Evolutionary conservation across 331 rosid genomes (phyloP).

Genomic region (Stylosanthes scabra): DNA sequence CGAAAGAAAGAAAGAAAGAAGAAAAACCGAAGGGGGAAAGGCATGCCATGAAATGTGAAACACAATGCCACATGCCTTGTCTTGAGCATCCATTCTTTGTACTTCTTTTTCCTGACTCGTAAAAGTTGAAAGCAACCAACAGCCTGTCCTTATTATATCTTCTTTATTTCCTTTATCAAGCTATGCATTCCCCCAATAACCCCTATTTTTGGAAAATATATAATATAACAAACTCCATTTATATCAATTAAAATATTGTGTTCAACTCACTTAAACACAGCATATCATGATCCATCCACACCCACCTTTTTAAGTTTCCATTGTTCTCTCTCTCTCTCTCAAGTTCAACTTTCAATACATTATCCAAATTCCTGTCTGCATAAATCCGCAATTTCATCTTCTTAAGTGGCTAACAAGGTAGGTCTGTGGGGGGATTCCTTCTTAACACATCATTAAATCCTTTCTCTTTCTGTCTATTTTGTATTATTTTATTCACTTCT

Average conservation of each 20-base stretch:
- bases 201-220: conserved; percentile 46
- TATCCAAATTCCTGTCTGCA: conserved; percentile 43
- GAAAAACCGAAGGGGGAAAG: conserved; percentile 46
- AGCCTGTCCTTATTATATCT: conserved; percentile 61
- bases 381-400: conserved; percentile 49
- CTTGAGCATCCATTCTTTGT: conserved; percentile 72
- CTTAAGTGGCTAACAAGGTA: conserved; percentile 53
- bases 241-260: conserved; percentile 31
- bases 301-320: conserved; percentile 40
- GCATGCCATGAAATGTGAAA: conserved; percentile 90
- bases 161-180: conserved; percentile 38
- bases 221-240: not conserved
- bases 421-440: conserved; percentile 44
- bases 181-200: conserved; percentile 17
- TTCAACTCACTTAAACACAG: conserved; percentile 39
- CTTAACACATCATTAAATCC: conserved; percentile 35
- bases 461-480: conserved; percentile 8
- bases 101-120: conserved; percentile 59
- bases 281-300: conserved; percentile 33
- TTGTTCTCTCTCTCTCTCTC: conserved; percentile 21
- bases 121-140: conserved; percentile 82
- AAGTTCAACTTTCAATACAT: conserved; percentile 39
- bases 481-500: not conserved
- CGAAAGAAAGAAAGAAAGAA: conserved; percentile 31
- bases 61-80: conserved; percentile 84